Base-by-base conservation (phyloP, 768 basidiomycete species). In the Sarcodon sp. region DNA sequence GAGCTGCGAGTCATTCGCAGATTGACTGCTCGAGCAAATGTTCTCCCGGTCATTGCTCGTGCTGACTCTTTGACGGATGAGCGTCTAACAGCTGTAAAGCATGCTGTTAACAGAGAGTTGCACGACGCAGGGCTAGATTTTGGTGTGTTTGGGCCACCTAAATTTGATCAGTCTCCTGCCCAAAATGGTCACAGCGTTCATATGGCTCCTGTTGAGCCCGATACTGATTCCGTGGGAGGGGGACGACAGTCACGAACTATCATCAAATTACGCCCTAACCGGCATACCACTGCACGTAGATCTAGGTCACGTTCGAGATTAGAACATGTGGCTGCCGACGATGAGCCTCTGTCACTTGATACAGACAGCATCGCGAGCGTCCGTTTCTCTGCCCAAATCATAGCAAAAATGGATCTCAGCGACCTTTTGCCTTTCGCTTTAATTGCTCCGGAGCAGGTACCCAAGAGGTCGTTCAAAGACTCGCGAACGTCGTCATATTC, bases 41-140 rank as follows among this genome's bases (percentile, higher is more conserved):
- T 92, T 15, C 74, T 92, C 45, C 89, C 89, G 43, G 77, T 91
- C 46, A 75, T 92, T 53, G 83, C 83, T 11, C 82, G 69, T 50
- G 72, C 87, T 3, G 89, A 92, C 63, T 87, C 86, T 35, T 70
- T 92, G 51, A 91, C 89, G 35, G 83, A 91, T 58, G 81, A 79
- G 51, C 82, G 75, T 54, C 69, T 92, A 48, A 63, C 64, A 41
- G 74, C 76, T 43, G 71, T 89, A 45, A 90, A 89, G 69, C 65
- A 71, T 46, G 83, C 82, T 27, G 75, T 91, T n/a, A 77, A 76
- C 43, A 72, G 65, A 45, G 86, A 81, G 49, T 66, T 91, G 35
- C 66, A 67, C 46, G 73, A 76, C 47, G 80, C 82, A 15, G 76
- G 76, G 11, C 72, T 90, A 36, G 80, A 77, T 58, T 83, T 88